phyloP scores from a whole-genome alignment of 768 basidiomycete genomes.

The Mycena chlorophos region DNA sequence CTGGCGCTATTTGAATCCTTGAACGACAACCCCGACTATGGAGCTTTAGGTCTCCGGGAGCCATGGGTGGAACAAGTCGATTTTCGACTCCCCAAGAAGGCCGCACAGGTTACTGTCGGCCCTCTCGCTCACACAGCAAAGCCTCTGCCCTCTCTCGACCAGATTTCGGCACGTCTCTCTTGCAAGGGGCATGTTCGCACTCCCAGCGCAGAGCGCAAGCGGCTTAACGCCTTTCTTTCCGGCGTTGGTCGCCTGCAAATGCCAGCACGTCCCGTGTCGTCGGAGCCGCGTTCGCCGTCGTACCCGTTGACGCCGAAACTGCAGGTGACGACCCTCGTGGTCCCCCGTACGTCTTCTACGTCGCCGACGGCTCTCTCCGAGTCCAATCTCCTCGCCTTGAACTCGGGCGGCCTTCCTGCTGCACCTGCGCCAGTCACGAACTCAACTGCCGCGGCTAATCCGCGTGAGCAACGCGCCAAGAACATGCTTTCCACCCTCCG shows the following conservation, averaged over 20 bases:
- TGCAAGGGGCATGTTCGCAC: constrained; percentile 35
- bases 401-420: too few relatives aligned
- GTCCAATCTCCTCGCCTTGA: constrained; percentile 50
- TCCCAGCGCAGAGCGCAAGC: constrained; percentile 26
- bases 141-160: constrained; percentile 67
- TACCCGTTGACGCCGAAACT: constrained; percentile 44
- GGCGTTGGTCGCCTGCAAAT: constrained; percentile 45
- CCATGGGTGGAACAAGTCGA: constrained; percentile 72
- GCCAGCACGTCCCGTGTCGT: constrained; percentile 38
- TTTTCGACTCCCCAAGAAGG: constrained; percentile 43
- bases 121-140: constrained; percentile 22
- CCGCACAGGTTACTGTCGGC: constrained; percentile 6
- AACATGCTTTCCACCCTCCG: constrained; percentile 67
- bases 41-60: constrained; percentile 30
- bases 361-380: constrained; percentile 53
- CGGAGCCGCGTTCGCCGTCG: constrained; percentile 34
- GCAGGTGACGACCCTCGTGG: constrained; percentile 49
- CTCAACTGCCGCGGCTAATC: too few relatives aligned
- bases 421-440: too few relatives aligned
- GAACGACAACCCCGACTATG: constrained; percentile 33
- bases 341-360: constrained; percentile 44
- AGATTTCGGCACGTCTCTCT: constrained; percentile 67
- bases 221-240: constrained; percentile 24
- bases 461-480: constrained; percentile 54
- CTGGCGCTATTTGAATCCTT: constrained; percentile 57